Evolutionary conservation across 371 early-diverging fungal genomes (phyloP).

Genomic region (Lichtheimia hyalospora): DNA sequence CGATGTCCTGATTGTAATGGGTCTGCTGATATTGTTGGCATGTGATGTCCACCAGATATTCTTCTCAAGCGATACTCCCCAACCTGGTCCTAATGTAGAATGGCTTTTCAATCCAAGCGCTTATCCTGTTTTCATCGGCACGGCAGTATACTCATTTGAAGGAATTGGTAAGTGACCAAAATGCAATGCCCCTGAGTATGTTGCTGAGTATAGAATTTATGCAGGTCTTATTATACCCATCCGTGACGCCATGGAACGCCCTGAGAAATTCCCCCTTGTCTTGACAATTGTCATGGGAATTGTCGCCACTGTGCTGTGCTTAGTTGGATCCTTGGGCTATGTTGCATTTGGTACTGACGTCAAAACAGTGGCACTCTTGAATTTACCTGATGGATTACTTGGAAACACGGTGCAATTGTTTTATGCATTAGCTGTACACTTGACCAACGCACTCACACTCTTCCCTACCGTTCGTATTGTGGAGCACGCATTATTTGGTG

Average conservation of each 20-base stretch:
- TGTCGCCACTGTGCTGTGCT: slow-evolving; percentile 70
- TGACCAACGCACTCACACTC: slow-evolving; percentile 82
- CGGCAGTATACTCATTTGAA: slow-evolving; percentile 93
- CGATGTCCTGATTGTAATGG: slow-evolving; percentile 83
- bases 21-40: slow-evolving; percentile 51
- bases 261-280: slow-evolving; percentile 75
- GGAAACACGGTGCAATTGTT: slow-evolving; percentile 70
- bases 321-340: slow-evolving; percentile 82
- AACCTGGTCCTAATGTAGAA: slow-evolving; percentile 34
- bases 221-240: slow-evolving; percentile 88
- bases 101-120: slow-evolving; percentile 49
- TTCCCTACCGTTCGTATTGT: slow-evolving; percentile 91
- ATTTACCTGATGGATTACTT: slow-evolving; percentile 68
- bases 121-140: slow-evolving; percentile 87
- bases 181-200: background rate
- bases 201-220: background rate
- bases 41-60: slow-evolving; percentile 39
- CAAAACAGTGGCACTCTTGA: slow-evolving; percentile 80
- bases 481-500: slow-evolving; percentile 68
- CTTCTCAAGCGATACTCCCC: slow-evolving; percentile 19
- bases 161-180: slow-evolving; percentile 57
- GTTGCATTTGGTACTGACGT: slow-evolving; percentile 83
- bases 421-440: slow-evolving; percentile 86
- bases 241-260: slow-evolving; percentile 82
- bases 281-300: slow-evolving; percentile 69